Evolutionary conservation across 108 stramenopile genomes (phyloP).

Genomic region (Schizochytrium sp.): DNA sequence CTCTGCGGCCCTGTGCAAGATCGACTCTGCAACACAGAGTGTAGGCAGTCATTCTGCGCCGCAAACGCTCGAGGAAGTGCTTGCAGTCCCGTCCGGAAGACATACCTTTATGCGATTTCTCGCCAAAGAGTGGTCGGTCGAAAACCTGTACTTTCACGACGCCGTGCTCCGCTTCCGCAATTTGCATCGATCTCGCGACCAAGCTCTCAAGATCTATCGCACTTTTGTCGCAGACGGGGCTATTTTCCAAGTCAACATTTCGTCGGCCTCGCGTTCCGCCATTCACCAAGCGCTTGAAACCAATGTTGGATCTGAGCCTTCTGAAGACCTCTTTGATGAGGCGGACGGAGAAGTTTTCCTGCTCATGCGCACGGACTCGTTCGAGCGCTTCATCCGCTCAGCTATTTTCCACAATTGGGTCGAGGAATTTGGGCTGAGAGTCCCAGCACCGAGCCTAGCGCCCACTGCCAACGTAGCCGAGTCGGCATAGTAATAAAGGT

Average conservation of each 20-base stretch:
- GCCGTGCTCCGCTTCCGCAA: not conserved
- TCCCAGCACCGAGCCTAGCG: not conserved
- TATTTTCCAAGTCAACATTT: not conserved
- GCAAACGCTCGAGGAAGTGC: not conserved
- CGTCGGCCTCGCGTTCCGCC: not conserved
- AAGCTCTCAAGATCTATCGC: not conserved
- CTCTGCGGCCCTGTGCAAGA: not conserved
- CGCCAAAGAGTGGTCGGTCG: not conserved
- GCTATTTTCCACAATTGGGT: not conserved
- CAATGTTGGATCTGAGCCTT: not conserved
- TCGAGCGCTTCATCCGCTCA: not conserved
- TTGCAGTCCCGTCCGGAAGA: not conserved
- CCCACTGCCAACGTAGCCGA: not conserved
- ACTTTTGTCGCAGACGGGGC: not conserved
- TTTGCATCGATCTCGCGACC: not conserved
- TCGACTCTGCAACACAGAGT: not conserved
- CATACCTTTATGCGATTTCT: not conserved
- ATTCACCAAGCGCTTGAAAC: not conserved
- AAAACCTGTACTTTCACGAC: slow-evolving; percentile 4
- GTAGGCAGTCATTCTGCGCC: not conserved
- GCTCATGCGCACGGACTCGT: not conserved
- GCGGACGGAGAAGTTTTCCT: not conserved
- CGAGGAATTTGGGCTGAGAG: not conserved
- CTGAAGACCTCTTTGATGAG: not conserved
- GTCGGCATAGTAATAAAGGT: not conserved